These are phyloP conservation scores for Helianthus annuus DNA, from an alignment of 129 eudicot genomes.

Conservation along the genomic window DNA sequence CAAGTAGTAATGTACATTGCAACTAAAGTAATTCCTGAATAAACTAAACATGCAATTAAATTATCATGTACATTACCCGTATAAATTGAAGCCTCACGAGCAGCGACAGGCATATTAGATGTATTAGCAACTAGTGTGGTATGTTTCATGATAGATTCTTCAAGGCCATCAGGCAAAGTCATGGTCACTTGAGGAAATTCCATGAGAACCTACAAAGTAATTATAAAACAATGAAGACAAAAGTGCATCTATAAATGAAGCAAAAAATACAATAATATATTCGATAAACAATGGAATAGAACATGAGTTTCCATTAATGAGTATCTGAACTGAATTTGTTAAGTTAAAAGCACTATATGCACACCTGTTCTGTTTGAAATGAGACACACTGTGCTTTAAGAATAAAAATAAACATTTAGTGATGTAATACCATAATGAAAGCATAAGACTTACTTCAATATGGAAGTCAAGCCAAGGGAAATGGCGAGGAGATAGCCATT, in stretches of 20 bases:
- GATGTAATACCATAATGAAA: conserved; percentile 9
- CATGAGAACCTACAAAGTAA: conserved; percentile 77
- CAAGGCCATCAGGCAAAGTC: conserved; percentile 99
- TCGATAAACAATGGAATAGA: neutral
- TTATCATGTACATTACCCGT: conserved; percentile 51
- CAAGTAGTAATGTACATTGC: neutral
- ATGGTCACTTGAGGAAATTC: conserved; percentile 99
- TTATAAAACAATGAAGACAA: neutral
- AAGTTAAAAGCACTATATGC: too few relatives aligned
- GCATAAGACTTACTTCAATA: conserved; percentile 64
- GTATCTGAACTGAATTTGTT: neutral
- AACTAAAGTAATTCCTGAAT: neutral
- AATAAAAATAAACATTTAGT: too few relatives aligned
- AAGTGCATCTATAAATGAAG: neutral
- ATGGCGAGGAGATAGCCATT: conserved; percentile 80
- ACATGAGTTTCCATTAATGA: conserved; percentile 5
- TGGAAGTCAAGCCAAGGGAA: conserved; percentile 70
- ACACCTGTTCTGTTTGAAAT: too few relatives aligned
- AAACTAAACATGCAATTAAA: neutral
- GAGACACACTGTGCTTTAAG: too few relatives aligned
- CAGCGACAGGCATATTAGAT: conserved; percentile 99
- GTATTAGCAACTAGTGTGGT: conserved; percentile 98
- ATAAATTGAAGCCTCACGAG: conserved; percentile 99
- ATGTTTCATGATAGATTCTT: conserved; percentile 99
- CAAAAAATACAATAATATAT: too few relatives aligned